phyloP scores from a whole-genome alignment of 768 basidiomycete genomes.

The Dendrothele bispora region DNA sequence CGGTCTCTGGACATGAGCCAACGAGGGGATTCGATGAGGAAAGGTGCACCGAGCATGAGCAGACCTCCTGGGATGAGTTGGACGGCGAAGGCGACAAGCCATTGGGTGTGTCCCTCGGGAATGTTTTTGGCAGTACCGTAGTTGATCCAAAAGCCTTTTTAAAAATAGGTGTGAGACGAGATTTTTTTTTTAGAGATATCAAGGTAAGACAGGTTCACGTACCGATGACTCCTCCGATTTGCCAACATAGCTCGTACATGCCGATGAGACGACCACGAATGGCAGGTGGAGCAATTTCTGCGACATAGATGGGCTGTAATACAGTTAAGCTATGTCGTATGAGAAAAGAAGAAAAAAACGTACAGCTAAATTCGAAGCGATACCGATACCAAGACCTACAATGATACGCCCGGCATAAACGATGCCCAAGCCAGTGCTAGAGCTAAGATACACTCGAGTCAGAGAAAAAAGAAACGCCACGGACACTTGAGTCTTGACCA shows the following conservation, averaged over 20 bases:
- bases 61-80: constrained; percentile 37
- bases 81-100: constrained; percentile 38
- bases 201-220: constrained; percentile 13
- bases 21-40: constrained; percentile 34
- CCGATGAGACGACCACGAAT: constrained; percentile 50
- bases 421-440: constrained; percentile 32
- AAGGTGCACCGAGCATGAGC: constrained; percentile 30
- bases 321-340: neutral
- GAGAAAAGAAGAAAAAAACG: constrained; percentile 1
- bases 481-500: neutral
- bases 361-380: constrained; percentile 33
- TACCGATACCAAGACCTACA: constrained; percentile 41
- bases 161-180: neutral
- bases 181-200: too few species aligned
- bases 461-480: neutral
- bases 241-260: constrained; percentile 48
- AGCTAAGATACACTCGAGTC: constrained; percentile 14
- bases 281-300: constrained; percentile 44
- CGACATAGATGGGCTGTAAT: constrained; percentile 37
- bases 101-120: constrained; percentile 27
- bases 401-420: constrained; percentile 44
- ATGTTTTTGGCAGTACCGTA: constrained; percentile 34
- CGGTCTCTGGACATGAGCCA: constrained; percentile 38
- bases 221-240: constrained; percentile 46
- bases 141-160: constrained; percentile 35